Evolutionary conservation across 768 basidiomycete genomes (phyloP), one percentile per base, ranked within the genome.

Genomic region (Peribolospora baueri): DNA sequence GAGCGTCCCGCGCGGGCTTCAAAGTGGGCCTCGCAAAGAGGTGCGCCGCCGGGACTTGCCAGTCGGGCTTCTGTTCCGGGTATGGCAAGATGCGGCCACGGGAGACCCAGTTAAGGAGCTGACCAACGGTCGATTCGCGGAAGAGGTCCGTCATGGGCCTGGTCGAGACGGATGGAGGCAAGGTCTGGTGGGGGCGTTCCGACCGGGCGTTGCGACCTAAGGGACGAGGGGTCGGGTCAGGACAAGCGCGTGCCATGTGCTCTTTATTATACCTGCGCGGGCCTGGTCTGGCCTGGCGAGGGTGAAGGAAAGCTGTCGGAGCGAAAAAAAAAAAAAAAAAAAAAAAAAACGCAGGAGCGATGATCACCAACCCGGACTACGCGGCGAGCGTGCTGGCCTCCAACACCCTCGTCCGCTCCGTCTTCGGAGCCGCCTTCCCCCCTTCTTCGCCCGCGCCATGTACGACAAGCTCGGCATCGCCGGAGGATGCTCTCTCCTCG

Each of bases 321-420:
- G 25, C 25, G 25, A 25, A 25, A 25, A 25, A 25, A 25, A 25
- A 25, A 25, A 25, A 25, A 25, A 25, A 25, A 25, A n/a, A 25
- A 25, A 25, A 25, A 25, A 25, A 25, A 25, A 25, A 25, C 25
- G 25, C 25, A 25, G 25, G 25, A 25, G 25, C 25, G 25, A 25
- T 25, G 25, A 25, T 25, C 25, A 25, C 25, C 25, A 25, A 67
- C 60, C 61, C 60, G 6, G 47, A 61, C 25, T 66, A 68, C 54
- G 66, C 67, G 3, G 69, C 68, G 0, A 63, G 62, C 1, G 62
- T 66, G 6, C 58, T 70, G 3, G 69, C 69, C 2, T 61, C 62
- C 3, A 69, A 68, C 58, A 66, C 64, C 51, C 61, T 70, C 45
- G 61, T 70, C 54, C 55, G 69, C 14, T 64, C 63, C 8, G 54